These are phyloP conservation scores for Geoglossum cookeanum DNA, from an alignment of 2,329 filamentous ascomycete species.

Conservation along the genomic window DNA sequence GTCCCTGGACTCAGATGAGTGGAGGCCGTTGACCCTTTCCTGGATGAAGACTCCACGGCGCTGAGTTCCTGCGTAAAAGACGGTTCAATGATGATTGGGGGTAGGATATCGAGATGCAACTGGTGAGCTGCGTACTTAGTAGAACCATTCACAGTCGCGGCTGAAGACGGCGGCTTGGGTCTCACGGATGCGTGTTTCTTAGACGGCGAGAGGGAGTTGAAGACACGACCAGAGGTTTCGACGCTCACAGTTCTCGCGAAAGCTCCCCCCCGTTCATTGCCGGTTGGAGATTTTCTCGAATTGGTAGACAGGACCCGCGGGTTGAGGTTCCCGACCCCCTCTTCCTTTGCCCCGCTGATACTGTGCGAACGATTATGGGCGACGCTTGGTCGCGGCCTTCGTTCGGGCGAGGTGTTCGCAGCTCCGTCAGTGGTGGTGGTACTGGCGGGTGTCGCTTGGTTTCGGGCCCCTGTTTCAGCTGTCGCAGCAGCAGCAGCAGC, in stretches of 20 bases:
- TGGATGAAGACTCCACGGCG: background rate
- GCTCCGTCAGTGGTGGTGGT: slow-evolving; percentile 4
- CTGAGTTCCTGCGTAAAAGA: background rate
- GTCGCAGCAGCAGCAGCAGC: slow-evolving; percentile 9
- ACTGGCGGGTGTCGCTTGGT: slow-evolving; percentile 8
- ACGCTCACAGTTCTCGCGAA: slow-evolving; percentile 1
- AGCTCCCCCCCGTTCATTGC: background rate
- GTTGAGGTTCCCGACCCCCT: slow-evolving; percentile 31
- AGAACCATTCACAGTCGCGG: background rate
- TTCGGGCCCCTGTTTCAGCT: background rate
- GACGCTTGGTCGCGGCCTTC: slow-evolving; percentile 22
- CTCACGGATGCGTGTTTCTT: background rate
- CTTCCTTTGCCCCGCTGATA: slow-evolving; percentile 22
- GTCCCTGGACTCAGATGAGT: background rate
- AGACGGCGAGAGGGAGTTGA: background rate
- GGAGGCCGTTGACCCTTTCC: background rate
- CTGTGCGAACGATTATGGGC: slow-evolving; percentile 21
- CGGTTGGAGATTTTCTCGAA: slow-evolving; percentile 21
- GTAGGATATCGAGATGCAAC: background rate
- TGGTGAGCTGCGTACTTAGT: background rate
- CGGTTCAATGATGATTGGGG: background rate
- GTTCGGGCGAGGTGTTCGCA: slow-evolving; percentile 7
- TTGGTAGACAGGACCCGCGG: slow-evolving; percentile 39
- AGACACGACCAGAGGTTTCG: background rate
- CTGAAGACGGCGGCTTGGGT: background rate